Base-by-base conservation (phyloP, 2,329 filamentous ascomycete genomes). In the Cercospora sp. region DNA sequence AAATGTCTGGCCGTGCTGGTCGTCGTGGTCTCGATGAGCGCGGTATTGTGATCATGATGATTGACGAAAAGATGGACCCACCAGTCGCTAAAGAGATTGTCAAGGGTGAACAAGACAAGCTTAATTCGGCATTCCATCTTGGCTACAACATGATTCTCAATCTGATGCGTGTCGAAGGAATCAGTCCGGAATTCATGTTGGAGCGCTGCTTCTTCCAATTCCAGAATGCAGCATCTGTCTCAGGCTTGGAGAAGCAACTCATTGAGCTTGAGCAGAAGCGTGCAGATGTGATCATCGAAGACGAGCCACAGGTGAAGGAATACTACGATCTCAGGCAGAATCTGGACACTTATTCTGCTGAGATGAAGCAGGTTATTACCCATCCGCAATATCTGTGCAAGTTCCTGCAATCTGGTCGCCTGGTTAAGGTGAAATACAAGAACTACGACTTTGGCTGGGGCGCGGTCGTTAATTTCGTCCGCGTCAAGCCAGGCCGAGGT, bases 111-210 rank as follows among this genome's bases (percentile, higher is more conserved):
- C 95, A 99, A 79, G 96, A 99, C 80, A 93, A 94, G 73, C 89
- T 99, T 31, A 98, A 98, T 81, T 98, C 95, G 3, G 95, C 95
- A 1, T 99, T 99, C 82, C 92, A 99, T 78, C 86, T 99, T 16
- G 94, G 95, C 33, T 99, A 99, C 85, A 99, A 99, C 83, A 99
- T 99, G 95, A 92, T 99, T 77, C 85, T 99, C 67, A 99, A 99
- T 77, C 82, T 99, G 69, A 90, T 98, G 80, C 88, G 95, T 80
- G 94, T 99, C n/a, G 95, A 99, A 79, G 94, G 93, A n/a, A 97
- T 99, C 61, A 98, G 94, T 8, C 95, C 96, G 2, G 94, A 99
- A 75, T 98, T 92, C 77, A 99, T 99, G 95, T 84, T 99, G n/a
- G 94, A 98, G 82, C 88, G 91, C 73, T 99, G 95, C 78, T 99